These are phyloP conservation scores for Isochrysis galbana DNA, from an alignment of 78 protist genomes.

Conservation along the genomic window DNA sequence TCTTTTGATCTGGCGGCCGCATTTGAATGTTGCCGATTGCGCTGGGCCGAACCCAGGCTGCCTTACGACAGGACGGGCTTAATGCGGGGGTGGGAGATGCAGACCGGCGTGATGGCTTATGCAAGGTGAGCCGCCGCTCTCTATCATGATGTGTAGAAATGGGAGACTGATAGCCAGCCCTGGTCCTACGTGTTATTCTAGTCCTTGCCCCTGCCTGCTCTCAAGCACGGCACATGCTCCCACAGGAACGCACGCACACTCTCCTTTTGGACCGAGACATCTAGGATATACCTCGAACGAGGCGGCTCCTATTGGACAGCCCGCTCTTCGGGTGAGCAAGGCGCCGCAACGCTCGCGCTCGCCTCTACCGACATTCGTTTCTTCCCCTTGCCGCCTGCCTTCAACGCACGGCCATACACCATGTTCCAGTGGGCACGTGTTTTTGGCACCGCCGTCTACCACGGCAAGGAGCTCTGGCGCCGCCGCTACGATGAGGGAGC, in stretches of 20 bases:
- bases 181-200: too few species aligned
- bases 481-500: not conserved
- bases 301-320: not conserved
- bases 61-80: not conserved
- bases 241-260: not conserved
- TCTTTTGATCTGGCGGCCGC: not conserved
- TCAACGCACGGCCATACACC: conserved; percentile 2
- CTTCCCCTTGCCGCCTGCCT: not conserved
- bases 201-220: too few species aligned
- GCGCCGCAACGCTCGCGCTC: conserved; percentile 1
- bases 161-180: too few species aligned
- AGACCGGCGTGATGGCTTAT: not conserved
- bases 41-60: not conserved
- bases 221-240: not conserved
- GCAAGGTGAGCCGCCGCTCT: not conserved
- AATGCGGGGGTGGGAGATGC: not conserved
- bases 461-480: not conserved
- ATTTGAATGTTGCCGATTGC: not conserved
- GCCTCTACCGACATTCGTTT: not conserved
- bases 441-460: not conserved
- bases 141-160: not conserved
- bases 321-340: not conserved
- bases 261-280: not conserved
- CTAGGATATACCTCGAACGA: not conserved
- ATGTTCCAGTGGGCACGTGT: not conserved